Percentiles rank a stretch among this genome's conserved stretches.
phyloP scores from a whole-genome alignment of 768 basidiomycete genomes.

The Panaeolus papilionaceus region DNA sequence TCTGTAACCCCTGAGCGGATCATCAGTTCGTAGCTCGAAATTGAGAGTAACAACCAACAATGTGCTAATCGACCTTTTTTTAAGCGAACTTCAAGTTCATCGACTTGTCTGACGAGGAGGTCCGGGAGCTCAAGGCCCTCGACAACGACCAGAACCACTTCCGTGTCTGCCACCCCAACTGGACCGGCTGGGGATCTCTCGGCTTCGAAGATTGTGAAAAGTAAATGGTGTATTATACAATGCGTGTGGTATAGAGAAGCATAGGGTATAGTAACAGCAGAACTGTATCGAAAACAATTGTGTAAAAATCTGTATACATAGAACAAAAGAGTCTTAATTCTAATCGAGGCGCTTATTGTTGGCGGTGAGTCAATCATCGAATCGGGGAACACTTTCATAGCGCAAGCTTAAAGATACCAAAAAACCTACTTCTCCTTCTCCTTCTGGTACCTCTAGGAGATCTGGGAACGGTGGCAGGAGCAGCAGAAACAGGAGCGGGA shows the following conservation, averaged over 20 bases:
- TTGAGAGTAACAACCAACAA: not conserved
- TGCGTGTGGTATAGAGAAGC: not conserved
- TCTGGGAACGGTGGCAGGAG: not conserved
- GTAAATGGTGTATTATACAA: not conserved
- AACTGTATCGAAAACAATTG: not conserved
- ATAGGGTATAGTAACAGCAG: not conserved
- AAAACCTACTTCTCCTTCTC: not conserved
- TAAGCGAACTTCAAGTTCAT: conserved; percentile 65
- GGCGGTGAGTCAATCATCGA: not conserved
- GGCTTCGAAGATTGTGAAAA: conserved; percentile 63
- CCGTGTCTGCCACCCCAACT: conserved; percentile 68
- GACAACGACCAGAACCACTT: conserved; percentile 62
- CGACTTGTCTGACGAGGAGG: conserved; percentile 66
- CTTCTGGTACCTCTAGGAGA: not conserved
- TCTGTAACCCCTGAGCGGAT: conserved; percentile 77
- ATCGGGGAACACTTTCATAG: not conserved
- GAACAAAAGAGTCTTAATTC: not conserved
- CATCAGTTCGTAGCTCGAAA: conserved; percentile 42
- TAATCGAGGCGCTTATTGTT: not conserved
- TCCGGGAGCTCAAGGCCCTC: conserved; percentile 61
- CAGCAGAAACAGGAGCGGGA: not conserved
- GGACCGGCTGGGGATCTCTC: conserved; percentile 68
- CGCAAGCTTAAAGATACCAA: not conserved
- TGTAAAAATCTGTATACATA: not conserved
- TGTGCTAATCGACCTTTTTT: not conserved